A percentile compares a stretch with the other conserved stretches of the same genome.
Conservation (phyloP, 2,329 filamentous ascomycete species). For the Zasmidium cellare region DNA sequence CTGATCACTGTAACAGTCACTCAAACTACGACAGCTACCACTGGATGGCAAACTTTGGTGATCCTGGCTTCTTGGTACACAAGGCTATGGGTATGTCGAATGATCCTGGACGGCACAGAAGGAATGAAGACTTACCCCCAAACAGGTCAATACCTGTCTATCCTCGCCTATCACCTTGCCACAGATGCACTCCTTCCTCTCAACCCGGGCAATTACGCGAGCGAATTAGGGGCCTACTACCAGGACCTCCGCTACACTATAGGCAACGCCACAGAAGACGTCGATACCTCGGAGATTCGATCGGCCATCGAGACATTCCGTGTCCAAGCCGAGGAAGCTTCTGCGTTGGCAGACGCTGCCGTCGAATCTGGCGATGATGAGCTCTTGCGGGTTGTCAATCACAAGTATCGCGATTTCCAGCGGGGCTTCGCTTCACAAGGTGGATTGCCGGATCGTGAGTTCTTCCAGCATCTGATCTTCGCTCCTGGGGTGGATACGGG, state of each 20-base stretch:
- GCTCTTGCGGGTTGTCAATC: slow-evolving; percentile 43
- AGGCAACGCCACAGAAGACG: slow-evolving; percentile 46
- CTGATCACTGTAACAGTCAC: slow-evolving; percentile 28
- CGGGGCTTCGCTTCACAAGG: slow-evolving; percentile 48
- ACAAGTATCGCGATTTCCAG: slow-evolving; percentile 48
- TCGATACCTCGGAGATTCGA: slow-evolving; percentile 43
- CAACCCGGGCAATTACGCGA: slow-evolving; percentile 44
- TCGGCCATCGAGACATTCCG: slow-evolving; percentile 47
- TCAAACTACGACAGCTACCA: slow-evolving; percentile 50
- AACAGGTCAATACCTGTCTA: slow-evolving; percentile 40
- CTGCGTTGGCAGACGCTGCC: slow-evolving; percentile 14
- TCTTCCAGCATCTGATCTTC: slow-evolving; percentile 49
- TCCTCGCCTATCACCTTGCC: slow-evolving; percentile 45
- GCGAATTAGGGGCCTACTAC: slow-evolving; percentile 40
- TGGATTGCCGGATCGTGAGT: slow-evolving; percentile 46
- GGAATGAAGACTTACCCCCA: no score
- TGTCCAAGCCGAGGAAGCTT: slow-evolving; percentile 40
- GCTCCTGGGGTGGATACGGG: slow-evolving; percentile 50
- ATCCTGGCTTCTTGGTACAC: slow-evolving; percentile 53
- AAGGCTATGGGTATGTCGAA: slow-evolving; percentile 43
- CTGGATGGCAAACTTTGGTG: slow-evolving; percentile 55
- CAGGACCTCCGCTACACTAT: slow-evolving; percentile 33
- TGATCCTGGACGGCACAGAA: no score
- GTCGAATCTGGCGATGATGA: slow-evolving; percentile 22
- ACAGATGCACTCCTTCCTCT: slow-evolving; percentile 43